Evolutionary conservation across 1,284 basidiomycete species (phyloP).

Genomic region (Leccinum griseonigrum): DNA sequence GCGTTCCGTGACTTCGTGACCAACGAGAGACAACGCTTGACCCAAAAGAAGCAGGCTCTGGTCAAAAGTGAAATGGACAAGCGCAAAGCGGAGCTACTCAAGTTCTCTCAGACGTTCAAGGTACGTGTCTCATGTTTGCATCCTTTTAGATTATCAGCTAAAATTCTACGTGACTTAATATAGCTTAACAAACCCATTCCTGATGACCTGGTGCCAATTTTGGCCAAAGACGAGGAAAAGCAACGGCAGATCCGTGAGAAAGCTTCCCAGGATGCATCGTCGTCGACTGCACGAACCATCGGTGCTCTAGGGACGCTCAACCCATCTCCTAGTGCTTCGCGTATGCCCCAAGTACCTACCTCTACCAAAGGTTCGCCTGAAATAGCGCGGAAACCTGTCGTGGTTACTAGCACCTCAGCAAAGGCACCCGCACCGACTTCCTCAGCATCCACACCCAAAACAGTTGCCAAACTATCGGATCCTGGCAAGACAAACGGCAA

Average conservation of each 20-base stretch:
- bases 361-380: conserved; percentile 28
- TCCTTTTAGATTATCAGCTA: neutral
- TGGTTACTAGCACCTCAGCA: conserved; percentile 30
- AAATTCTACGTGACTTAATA: neutral
- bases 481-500: conserved; percentile 35
- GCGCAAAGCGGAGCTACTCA: conserved; percentile 86
- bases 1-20: conserved; percentile 90
- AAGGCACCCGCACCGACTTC: conserved; percentile 35
- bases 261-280: conserved; percentile 64
- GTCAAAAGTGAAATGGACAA: conserved; percentile 94
- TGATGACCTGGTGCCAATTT: conserved; percentile 88
- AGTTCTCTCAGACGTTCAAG: conserved; percentile 94
- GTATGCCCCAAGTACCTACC: conserved; percentile 28
- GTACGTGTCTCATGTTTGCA: conserved; percentile 38
- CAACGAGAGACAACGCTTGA: conserved; percentile 83
- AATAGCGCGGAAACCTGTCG: conserved; percentile 31
- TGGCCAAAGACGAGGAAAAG: conserved; percentile 88
- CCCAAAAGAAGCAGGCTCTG: conserved; percentile 87
- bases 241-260: conserved; percentile 82
- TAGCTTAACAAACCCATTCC: conserved; percentile 93
- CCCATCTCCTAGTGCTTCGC: conserved; percentile 36
- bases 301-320: conserved; percentile 42
- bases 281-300: conserved; percentile 62
- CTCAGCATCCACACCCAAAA: conserved; percentile 33
- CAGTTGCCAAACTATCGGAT: conserved; percentile 29